Percentiles rank a stretch among this genome's conserved stretches.
These are phyloP conservation scores for Vigna mungo DNA, from an alignment of 306 rosid genomes.

Conservation along the genomic window DNA sequence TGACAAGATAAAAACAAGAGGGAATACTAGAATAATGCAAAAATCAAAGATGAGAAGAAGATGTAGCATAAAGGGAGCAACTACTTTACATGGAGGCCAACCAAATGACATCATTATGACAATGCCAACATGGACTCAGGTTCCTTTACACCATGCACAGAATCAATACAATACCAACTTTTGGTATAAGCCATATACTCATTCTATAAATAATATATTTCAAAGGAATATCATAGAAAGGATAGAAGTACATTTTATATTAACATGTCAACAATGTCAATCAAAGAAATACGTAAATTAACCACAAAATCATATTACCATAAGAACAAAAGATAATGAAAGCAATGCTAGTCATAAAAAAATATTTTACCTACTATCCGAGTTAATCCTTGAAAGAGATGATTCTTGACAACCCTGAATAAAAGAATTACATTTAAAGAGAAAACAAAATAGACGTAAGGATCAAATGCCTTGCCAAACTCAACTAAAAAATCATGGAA, in stretches of 20 bases:
- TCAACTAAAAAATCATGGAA: slow-evolving; percentile 18
- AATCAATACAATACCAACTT: slow-evolving; percentile 15
- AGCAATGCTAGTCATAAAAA: slow-evolving; percentile 32
- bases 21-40: background rate
- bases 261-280: slow-evolving; percentile 21
- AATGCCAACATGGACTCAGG: background rate
- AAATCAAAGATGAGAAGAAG: slow-evolving; percentile 15
- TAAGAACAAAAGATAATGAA: slow-evolving; percentile 33
- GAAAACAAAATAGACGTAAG: slow-evolving; percentile 25
- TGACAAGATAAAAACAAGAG: background rate
- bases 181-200: background rate
- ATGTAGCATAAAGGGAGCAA: slow-evolving; percentile 16
- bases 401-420: slow-evolving; percentile 69
- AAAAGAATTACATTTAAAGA: slow-evolving; percentile 32
- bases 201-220: slow-evolving; percentile 30
- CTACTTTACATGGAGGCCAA: slow-evolving; percentile 6
- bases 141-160: slow-evolving; percentile 18
- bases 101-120: slow-evolving; percentile 15
- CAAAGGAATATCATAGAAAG: slow-evolving; percentile 23
- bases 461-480: slow-evolving; percentile 12
- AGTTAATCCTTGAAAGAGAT: slow-evolving; percentile 54
- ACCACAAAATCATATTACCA: slow-evolving; percentile 4
- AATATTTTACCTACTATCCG: slow-evolving; percentile 64
- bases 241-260: slow-evolving; percentile 11
- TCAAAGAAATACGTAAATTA: slow-evolving; percentile 23